Evolutionary conservation across 306 rosid species (phyloP), one percentile per base, ranked within the genome.

Genomic region (Rosa multiflora): DNA sequence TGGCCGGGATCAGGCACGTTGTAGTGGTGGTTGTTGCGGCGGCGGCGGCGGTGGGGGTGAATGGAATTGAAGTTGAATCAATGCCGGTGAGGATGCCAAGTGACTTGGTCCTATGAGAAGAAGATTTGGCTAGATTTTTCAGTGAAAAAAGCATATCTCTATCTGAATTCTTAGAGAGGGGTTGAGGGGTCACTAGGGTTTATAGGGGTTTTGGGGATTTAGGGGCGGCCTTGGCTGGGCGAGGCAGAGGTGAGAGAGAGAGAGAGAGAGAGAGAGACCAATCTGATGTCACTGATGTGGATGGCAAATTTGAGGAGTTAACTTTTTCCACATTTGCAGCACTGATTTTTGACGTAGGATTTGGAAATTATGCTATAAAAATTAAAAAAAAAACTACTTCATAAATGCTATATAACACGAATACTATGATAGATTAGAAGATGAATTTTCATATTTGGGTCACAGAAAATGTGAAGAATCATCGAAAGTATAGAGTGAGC

Each of bases 51-150:
- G 78, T 5, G 43, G 69, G 1, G 69, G 69, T 5, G 69, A 35
- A 29, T 13, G 43, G 10, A 6, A 32, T 8, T 8, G 52, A 23
- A 42, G 20, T 14, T 44, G 78, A 40, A n/a, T 64, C 21, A 37
- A 44, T 63, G 18, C 21, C 20, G 18, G n/a, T 13, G 2, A 35
- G 4, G 13, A 13, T 11, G 40, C 9, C 59, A 35, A 56, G 64
- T 6, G 39, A 44, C n/a, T 6, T 74, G 29, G 69, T 20, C 52
- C 52, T 43, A 13, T 63, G 12, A 32, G 69, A 63, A 10, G 40
- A 26, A 4, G 67, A 74, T 42, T 74, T 74, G 69, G 53, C n/a
- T 58, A 74, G 11, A 40, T 42, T 39, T 74, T 64, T 74, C 23
- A 74, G 55, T 40, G 78, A 13, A 42, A 13, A n/a, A 14, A 56